A percentile compares a stretch with the other conserved stretches of the same genome.
phyloP scores from a whole-genome alignment of 345 rosid genomes.

The Nasturtium officinale region DNA sequence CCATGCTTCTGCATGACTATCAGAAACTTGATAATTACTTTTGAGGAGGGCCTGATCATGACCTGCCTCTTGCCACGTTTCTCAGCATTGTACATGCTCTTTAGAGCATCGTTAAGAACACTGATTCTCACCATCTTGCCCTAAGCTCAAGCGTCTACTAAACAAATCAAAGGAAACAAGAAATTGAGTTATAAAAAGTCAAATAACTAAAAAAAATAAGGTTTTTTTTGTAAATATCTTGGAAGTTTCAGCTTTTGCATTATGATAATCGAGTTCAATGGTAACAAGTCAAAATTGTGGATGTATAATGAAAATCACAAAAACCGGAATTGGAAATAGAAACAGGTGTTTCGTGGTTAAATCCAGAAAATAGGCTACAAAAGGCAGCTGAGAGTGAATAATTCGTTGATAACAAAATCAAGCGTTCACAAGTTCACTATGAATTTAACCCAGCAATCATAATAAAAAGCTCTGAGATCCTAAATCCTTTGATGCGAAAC shows the following conservation, averaged over 20 bases:
- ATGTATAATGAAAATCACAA: neutral
- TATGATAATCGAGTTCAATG: neutral
- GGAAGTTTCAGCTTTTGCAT: neutral
- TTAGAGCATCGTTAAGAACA: conserved; percentile 44
- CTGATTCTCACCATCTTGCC: conserved; percentile 43
- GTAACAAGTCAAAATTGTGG: neutral
- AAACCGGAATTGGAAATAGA: neutral
- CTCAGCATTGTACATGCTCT: conserved; percentile 47
- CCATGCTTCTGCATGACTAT: conserved; percentile 49
- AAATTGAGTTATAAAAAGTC: neutral
- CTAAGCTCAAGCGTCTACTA: conserved; percentile 30
- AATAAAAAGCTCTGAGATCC: neutral
- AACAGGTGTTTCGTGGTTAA: neutral
- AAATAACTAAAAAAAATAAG: neutral
- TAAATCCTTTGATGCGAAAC: conserved; percentile 1
- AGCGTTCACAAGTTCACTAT: conserved; percentile 10
- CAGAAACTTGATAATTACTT: conserved; percentile 46
- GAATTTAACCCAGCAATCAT: neutral
- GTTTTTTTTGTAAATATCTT: neutral
- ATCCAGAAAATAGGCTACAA: neutral
- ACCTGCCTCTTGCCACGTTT: conserved; percentile 46
- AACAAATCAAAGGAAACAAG: neutral
- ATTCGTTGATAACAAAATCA: neutral
- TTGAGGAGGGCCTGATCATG: conserved; percentile 44
- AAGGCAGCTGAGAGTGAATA: neutral